Base-by-base conservation (phyloP, 805 yeast genomes). In the Hanseniaspora hatyaiensis region DNA sequence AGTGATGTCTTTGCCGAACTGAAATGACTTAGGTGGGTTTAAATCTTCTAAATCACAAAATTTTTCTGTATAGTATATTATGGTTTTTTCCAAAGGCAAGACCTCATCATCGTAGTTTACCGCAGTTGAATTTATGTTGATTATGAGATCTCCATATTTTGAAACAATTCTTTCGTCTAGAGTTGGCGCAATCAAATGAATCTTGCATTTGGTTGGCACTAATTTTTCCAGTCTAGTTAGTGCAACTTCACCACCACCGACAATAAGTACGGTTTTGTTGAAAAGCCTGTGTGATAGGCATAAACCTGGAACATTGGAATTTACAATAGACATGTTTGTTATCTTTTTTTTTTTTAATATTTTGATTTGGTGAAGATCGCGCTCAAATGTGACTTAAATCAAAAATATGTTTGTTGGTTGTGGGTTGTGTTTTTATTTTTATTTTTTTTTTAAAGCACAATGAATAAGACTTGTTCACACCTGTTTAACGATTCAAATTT, bases 161-260 rank as follows among this genome's bases (percentile, higher is more conserved):
- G 36, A 15, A 4, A 45, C 13, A 9, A 45, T 45, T 8, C 31
- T 45, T 2, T 26, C 36, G 22, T 45, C 31, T 12, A 45, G 16
- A 15, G n/a, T 31, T 4, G 51, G 51, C 2, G 63, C 52, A 4
- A 63, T 53, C 3, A 62, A 41, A 2, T 64, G 59, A n/a, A 63
- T 50, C 34, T 54, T 53, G 33, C 64, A 58, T 8, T 63, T 64
- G 2, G 65, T 60, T 0, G 64, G 60, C 6, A 62, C 47, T 22
- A 63, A 50, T 37, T 63, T 63, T 18, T 52, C 52, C 13, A 63
- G 36, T 46, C 67, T 54, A 1, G 65, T 61, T 15, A 54, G 41
- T 2, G 62, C 60, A 13, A 63, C 65, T 32, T 57, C 62, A n/a
- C 67, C 67, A 16, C 58, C 65, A 8, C 67, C 67, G 13, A 63